Percentiles rank a stretch among this genome's conserved stretches.
These are phyloP conservation scores for Yamadazyma kitorensis DNA, from an alignment of 805 yeast genomes.

Conservation along the genomic window DNA sequence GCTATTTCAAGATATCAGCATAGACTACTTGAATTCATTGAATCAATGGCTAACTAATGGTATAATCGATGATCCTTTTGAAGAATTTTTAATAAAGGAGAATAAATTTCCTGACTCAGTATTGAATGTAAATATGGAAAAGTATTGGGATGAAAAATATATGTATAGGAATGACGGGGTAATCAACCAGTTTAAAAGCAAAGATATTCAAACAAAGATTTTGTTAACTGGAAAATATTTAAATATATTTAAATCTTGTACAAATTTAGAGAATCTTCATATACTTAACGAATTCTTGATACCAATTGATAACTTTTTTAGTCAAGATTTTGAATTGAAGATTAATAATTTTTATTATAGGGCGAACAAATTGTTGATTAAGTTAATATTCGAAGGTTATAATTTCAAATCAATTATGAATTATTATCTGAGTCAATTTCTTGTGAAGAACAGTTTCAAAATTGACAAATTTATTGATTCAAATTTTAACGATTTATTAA, in stretches of 20 bases:
- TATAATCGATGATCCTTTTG: slow-evolving; percentile 67
- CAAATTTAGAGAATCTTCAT: slow-evolving; percentile 43
- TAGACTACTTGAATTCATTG: slow-evolving; percentile 62
- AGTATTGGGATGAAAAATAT: slow-evolving; percentile 73
- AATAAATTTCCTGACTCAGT: slow-evolving; percentile 26
- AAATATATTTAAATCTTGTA: slow-evolving; percentile 64
- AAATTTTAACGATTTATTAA: slow-evolving; percentile 52
- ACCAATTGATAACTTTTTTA: slow-evolving; percentile 29
- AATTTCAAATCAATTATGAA: slow-evolving; percentile 46
- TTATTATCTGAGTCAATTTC: slow-evolving; percentile 54
- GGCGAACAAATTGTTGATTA: slow-evolving; percentile 62
- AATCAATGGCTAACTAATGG: slow-evolving; percentile 82
- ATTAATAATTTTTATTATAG: slow-evolving; percentile 60
- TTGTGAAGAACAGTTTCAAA: slow-evolving; percentile 50
- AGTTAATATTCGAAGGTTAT: slow-evolving; percentile 60
- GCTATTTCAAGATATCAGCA: slow-evolving; percentile 58
- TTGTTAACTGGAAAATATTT: slow-evolving; percentile 82
- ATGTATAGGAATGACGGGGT: slow-evolving; percentile 73
- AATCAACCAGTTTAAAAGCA: slow-evolving; percentile 57
- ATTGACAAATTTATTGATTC: slow-evolving; percentile 52
- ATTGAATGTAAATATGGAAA: slow-evolving; percentile 46
- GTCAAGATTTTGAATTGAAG: slow-evolving; percentile 49
- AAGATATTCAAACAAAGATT: slow-evolving; percentile 58
- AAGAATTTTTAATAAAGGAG: slow-evolving; percentile 75
- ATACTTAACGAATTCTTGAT: slow-evolving; percentile 22